Evolutionary conservation across 768 basidiomycete species (phyloP).

Genomic region (Chlorophyllum brunneum): DNA sequence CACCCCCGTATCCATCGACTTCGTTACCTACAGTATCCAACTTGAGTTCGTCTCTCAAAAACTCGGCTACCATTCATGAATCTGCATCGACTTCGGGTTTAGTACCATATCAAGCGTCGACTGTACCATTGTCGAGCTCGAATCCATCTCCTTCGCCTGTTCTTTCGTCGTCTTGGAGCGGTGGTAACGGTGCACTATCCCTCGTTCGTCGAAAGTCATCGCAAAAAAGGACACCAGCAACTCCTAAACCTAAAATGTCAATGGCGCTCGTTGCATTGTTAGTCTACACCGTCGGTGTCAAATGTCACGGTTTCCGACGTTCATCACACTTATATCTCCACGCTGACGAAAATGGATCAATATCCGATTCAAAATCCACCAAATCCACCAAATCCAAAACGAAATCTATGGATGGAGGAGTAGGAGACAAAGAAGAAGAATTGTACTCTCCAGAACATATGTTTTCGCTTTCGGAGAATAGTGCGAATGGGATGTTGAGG

Average conservation of each 20-base stretch:
- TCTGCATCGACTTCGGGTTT: not conserved
- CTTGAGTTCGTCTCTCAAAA: not conserved
- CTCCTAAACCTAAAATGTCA: slow-evolving; percentile 82
- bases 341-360: not conserved
- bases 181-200: not conserved
- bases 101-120: not conserved
- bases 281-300: slow-evolving; percentile 95
- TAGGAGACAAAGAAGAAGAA: slow-evolving; percentile 83
- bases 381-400: slow-evolving; percentile 22
- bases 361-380: not conserved
- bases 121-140: not conserved
- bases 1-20: not conserved
- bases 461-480: slow-evolving; percentile 89
- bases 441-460: slow-evolving; percentile 82
- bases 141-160: not conserved
- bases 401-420: slow-evolving; percentile 79
- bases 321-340: not conserved
- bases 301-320: slow-evolving; percentile 73
- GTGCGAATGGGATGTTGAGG: slow-evolving; percentile 75
- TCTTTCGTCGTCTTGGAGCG: not conserved
- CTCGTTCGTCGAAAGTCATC: slow-evolving; percentile 7
- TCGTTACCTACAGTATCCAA: not conserved
- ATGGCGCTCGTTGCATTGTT: slow-evolving; percentile 69
- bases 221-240: no score
- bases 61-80: not conserved